These are phyloP conservation scores for Exophiala mesophila DNA, from an alignment of 2,329 filamentous ascomycete genomes.

Conservation along the genomic window DNA sequence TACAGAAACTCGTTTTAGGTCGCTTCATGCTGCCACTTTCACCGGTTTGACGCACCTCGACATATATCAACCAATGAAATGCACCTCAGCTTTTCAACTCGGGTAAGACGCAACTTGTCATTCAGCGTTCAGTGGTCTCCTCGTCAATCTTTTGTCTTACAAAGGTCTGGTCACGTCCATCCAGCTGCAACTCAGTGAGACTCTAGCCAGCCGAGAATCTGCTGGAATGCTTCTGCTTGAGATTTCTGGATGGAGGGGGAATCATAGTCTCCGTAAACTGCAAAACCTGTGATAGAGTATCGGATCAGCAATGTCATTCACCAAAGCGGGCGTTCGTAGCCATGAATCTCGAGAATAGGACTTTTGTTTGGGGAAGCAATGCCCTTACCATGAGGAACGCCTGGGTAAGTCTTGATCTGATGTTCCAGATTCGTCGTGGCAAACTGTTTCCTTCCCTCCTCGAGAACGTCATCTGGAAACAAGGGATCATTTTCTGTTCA, in stretches of 20 bases:
- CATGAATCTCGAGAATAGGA: neutral
- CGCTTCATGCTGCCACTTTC: conserved; percentile 3
- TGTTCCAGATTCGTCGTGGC: conserved; percentile 23
- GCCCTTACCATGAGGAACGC: conserved; percentile 28
- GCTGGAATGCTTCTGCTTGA: conserved; percentile 24
- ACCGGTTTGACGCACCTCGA: neutral
- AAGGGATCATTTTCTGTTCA: conserved; percentile 27
- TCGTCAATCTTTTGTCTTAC: neutral
- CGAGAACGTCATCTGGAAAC: conserved; percentile 27
- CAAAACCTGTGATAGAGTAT: conserved; percentile 25
- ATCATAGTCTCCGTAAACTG: conserved; percentile 27
- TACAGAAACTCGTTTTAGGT: neutral
- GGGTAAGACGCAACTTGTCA: too few relatives aligned
- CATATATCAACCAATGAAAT: conserved; percentile 2
- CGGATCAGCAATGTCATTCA: too few relatives aligned
- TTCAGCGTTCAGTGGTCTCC: neutral
- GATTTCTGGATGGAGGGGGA: conserved; percentile 22
- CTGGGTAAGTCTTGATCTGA: conserved; percentile 24
- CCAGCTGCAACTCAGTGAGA: too few relatives aligned
- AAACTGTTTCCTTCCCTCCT: conserved; percentile 25
- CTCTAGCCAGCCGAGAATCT: conserved; percentile 26
- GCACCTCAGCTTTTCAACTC: neutral
- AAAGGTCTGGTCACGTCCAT: neutral
- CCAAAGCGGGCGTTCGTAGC: neutral
- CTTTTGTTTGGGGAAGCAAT: neutral